Percentiles rank a stretch among this genome's conserved stretches.
Conservation (phyloP, 2,329 filamentous ascomycete genomes). For the Teratosphaeria viscida region DNA sequence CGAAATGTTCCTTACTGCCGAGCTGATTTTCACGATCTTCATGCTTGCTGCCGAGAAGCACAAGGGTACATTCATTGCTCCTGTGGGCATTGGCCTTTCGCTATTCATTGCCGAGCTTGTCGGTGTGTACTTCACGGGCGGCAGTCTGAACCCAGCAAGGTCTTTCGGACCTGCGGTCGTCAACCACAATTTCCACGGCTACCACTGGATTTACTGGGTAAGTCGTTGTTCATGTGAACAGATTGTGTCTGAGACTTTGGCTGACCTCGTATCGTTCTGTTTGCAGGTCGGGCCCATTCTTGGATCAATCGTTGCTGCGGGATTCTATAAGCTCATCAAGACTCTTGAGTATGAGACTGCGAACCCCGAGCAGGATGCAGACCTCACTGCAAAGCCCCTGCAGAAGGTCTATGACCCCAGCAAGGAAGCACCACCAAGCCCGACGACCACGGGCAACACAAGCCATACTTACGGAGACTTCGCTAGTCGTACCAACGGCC, state of each 20-base stretch:
- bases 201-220: constrained; percentile 26
- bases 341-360: constrained; percentile 22
- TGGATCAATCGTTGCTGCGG: constrained; percentile 18
- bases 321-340: constrained; percentile 23
- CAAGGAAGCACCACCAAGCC: background rate
- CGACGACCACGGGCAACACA: background rate
- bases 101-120: constrained; percentile 38
- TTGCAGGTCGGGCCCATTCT: constrained; percentile 12
- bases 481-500: background rate
- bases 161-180: constrained; percentile 25
- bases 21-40: constrained; percentile 33
- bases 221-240: background rate
- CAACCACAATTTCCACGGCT: constrained; percentile 16
- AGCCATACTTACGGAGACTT: constrained; percentile 8
- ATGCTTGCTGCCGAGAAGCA: constrained; percentile 32
- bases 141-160: constrained; percentile 28
- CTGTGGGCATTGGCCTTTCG: constrained; percentile 33
- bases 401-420: background rate
- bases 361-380: constrained; percentile 20
- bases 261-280: background rate
- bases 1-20: constrained; percentile 30
- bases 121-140: constrained; percentile 29
- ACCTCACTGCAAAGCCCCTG: constrained; percentile 5
- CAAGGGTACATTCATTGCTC: constrained; percentile 36
- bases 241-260: background rate